Evolutionary conservation across 2,329 filamentous ascomycete species (phyloP).

Genomic region (Xylaria polymorpha): DNA sequence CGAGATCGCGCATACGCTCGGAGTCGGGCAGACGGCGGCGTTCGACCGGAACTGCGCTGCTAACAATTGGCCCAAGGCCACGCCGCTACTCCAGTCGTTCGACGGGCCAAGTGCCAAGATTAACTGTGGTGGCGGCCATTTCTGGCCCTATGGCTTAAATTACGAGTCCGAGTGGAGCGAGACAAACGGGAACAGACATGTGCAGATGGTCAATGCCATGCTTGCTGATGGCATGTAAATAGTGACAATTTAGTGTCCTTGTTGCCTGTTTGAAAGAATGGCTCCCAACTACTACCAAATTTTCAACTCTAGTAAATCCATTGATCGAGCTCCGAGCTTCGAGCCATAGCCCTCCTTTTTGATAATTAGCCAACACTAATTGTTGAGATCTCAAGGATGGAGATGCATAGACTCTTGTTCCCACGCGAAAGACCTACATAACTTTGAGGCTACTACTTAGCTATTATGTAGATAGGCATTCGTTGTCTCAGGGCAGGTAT

Average conservation of each 20-base stretch:
- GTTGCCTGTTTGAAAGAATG: neutral
- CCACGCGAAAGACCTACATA: too few relatives aligned
- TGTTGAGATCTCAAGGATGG: too few relatives aligned
- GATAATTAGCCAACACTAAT: too few relatives aligned
- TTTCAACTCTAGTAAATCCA: neutral
- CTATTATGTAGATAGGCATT: too few relatives aligned
- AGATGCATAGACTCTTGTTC: too few relatives aligned
- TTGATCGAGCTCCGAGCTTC: neutral
- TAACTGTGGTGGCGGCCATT: constrained; percentile 53
- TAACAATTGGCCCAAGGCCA: constrained; percentile 57
- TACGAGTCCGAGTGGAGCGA: constrained; percentile 60
- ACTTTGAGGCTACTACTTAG: too few relatives aligned
- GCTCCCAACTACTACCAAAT: neutral
- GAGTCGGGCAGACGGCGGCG: constrained; percentile 57
- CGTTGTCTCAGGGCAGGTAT: too few relatives aligned
- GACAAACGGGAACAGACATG: constrained; percentile 58
- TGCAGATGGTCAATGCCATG: constrained; percentile 59
- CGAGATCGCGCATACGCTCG: constrained; percentile 61
- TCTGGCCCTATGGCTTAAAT: constrained; percentile 56
- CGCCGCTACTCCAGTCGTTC: constrained; percentile 54
- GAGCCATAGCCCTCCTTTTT: too few relatives aligned
- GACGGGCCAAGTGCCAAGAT: constrained; percentile 53
- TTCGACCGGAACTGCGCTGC: constrained; percentile 55
- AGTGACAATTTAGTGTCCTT: neutral
- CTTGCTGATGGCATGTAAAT: constrained; percentile 54